phyloP scores from a whole-genome alignment of 768 basidiomycete genomes.

The Zangia roseola region DNA sequence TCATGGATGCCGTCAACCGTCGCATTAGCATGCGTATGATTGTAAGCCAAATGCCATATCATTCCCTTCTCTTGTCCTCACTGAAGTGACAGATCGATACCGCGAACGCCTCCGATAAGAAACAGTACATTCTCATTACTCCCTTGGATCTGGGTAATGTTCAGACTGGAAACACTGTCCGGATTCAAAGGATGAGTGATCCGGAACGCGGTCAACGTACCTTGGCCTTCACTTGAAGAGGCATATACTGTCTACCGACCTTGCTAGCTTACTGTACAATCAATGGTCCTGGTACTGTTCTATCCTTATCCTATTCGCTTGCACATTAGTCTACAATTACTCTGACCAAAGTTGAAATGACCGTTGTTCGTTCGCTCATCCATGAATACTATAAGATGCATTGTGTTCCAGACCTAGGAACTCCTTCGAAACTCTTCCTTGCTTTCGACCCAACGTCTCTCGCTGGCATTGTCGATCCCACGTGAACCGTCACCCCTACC shows the following conservation, averaged over 20 bases:
- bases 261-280: conserved; percentile 2
- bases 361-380: not conserved
- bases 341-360: not conserved
- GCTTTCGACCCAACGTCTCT: conserved; percentile 6
- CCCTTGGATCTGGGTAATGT: conserved; percentile 90
- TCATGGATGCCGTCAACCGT: conserved; percentile 93
- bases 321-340: conserved; percentile 3
- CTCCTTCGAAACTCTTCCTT: conserved; percentile 7
- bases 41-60: conserved; percentile 41
- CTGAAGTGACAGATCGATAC: conserved; percentile 67
- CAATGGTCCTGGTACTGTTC: not conserved
- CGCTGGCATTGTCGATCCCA: conserved; percentile 6
- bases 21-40: conserved; percentile 95
- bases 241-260: not conserved
- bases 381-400: too few species aligned
- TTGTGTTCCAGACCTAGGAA: not conserved
- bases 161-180: conserved; percentile 62
- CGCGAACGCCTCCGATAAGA: conserved; percentile 81
- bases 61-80: conserved; percentile 3
- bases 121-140: conserved; percentile 94
- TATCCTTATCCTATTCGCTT: conserved; percentile 12
- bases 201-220: conserved; percentile 67
- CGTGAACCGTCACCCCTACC: not conserved
- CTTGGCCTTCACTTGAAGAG: conserved; percentile 33
- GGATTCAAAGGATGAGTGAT: conserved; percentile 75